Base-by-base conservation (phyloP, 768 basidiomycete species). In the Boletus pseudo-olivaceus region DNA sequence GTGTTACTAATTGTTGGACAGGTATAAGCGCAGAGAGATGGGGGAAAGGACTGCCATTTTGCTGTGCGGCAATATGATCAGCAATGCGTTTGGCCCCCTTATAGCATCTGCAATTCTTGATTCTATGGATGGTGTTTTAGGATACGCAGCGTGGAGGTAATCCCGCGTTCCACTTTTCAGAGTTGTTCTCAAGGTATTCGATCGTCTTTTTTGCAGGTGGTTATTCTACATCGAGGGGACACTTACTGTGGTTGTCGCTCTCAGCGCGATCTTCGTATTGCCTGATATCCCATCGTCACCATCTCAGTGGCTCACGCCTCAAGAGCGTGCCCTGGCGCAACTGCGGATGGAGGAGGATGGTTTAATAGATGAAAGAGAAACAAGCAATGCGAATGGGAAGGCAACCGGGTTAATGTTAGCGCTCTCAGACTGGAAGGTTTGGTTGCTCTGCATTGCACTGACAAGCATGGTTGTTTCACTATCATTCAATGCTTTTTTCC, bases 401-500 rank as follows among this genome's bases (percentile, higher is more conserved):
- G 60, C 66, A 14, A 67, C 70, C 23, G 88, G 87, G 9, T 64
- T 91, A 4, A 57, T 69, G 9, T 64, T 85, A 57, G 87, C 90
- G 11, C 39, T 90, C 52, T 75, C 75, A 19, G 92, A 94, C 63
- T 84, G 85, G 87, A 88, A 85, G 67, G 88, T 94, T 37, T 93
- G 90, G 87, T 88, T 81, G 81, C 76, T 95, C 41, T 77, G 86
- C 19, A 51, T 90, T 29, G 77, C 84, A 3, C 67, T 89, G 52
- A 81, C 81, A 14, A 78, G 77, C 59, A 77, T 83, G 71, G 58
- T 65, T 35, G 70, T 87, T 35, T 81, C 86, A 9, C 62, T 90
- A 27, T 84, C 83, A 5, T 92, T 92, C 76, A 87, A 88, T 65
- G 84, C 83, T 8, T 90, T 84, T 69, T 92, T 92, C 72, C 89